phyloP scores from a whole-genome alignment of 805 yeast species.

The Myxozyma udenii region DNA sequence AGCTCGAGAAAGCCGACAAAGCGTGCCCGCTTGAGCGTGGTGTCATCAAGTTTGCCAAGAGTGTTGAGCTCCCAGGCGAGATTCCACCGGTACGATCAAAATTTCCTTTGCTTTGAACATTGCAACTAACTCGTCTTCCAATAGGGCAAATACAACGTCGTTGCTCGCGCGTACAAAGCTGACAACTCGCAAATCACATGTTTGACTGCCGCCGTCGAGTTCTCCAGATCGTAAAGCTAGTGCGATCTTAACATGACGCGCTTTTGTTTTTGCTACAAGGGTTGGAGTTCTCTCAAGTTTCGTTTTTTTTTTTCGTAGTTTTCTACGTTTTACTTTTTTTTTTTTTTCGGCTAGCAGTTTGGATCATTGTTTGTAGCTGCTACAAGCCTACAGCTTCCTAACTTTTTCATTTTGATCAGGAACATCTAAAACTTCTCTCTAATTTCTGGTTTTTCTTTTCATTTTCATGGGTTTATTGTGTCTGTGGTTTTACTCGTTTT shows the following conservation, averaged over 20 bases:
- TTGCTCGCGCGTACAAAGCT: constrained; percentile 84
- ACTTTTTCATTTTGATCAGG: too few species aligned
- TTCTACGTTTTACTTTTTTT: too few species aligned
- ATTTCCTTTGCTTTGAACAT: background rate
- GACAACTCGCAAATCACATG: constrained; percentile 83
- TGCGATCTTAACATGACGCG: background rate
- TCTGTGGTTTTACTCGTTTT: too few species aligned
- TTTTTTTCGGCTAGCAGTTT: too few species aligned
- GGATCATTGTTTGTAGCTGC: too few species aligned
- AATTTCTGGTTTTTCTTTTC: too few species aligned
- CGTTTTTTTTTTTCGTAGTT: too few species aligned
- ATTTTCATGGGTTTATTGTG: too few species aligned
- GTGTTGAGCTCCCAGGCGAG: constrained; percentile 80
- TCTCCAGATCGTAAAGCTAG: constrained; percentile 29
- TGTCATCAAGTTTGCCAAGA: constrained; percentile 58
- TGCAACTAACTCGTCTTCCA: background rate
- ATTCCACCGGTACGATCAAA: constrained; percentile 70
- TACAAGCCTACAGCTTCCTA: too few species aligned
- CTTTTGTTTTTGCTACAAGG: background rate
- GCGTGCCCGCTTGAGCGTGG: constrained; percentile 81
- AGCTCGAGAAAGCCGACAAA: constrained; percentile 76
- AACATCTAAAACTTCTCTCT: too few species aligned
- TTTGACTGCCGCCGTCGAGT: constrained; percentile 48
- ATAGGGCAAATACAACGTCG: constrained; percentile 66
- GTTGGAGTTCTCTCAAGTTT: background rate